These are phyloP conservation scores for Pyrrhoderma lamaoense DNA, from an alignment of 1,284 basidiomycete genomes.

Conservation along the genomic window DNA sequence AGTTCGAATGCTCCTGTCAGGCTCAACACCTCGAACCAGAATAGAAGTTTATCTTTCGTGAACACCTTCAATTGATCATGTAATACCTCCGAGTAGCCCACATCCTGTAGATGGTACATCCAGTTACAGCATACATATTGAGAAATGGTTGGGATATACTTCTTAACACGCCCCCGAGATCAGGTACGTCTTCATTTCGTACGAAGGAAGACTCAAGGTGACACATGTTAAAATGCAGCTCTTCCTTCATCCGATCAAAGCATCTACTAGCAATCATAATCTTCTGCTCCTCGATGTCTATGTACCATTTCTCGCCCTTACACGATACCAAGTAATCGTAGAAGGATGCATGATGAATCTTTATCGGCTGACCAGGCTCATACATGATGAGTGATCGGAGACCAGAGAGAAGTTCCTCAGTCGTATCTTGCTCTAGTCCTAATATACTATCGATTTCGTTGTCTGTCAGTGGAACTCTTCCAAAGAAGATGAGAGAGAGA, in stretches of 20 bases:
- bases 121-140: slow-evolving; percentile 15
- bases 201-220: slow-evolving; percentile 16
- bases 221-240: slow-evolving; percentile 20
- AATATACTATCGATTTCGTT: not conserved
- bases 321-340: not conserved
- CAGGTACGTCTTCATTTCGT: slow-evolving; percentile 13
- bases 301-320: no score
- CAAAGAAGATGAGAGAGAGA: not conserved
- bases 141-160: slow-evolving; percentile 4
- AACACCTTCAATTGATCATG: not conserved
- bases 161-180: slow-evolving; percentile 7
- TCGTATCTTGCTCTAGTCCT: not conserved
- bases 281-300: no score
- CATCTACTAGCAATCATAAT: slow-evolving; percentile 21
- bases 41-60: not conserved
- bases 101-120: slow-evolving; percentile 4
- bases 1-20: not conserved
- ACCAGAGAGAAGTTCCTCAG: not conserved
- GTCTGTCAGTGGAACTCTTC: not conserved
- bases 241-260: slow-evolving; percentile 12
- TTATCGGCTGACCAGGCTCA: not conserved
- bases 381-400: not conserved
- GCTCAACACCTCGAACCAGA: slow-evolving; percentile 4
- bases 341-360: not conserved
- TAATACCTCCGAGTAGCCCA: not conserved